A percentile compares a stretch with the other conserved stretches of the same genome.
Evolutionary conservation across 2,329 filamentous ascomycete species (phyloP).

Genomic region (Berkeleyomyces basicola): DNA sequence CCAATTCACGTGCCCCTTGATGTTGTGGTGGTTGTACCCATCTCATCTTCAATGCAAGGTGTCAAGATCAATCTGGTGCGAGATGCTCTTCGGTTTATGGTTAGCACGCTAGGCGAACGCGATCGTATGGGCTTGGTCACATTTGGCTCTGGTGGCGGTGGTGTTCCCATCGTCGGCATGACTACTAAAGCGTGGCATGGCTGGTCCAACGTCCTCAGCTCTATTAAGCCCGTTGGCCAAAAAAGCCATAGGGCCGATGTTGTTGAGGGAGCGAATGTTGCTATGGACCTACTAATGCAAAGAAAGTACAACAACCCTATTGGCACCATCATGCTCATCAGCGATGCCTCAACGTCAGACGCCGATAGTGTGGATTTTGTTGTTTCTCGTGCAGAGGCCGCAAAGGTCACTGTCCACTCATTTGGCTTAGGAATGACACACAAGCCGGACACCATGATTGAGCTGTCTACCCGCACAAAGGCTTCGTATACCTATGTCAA

Average conservation of each 20-base stretch:
- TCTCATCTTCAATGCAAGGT: constrained; percentile 98
- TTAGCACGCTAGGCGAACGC: constrained; percentile 73
- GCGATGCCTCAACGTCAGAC: constrained; percentile 89
- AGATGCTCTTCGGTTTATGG: constrained; percentile 83
- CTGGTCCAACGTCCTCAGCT: constrained; percentile 72
- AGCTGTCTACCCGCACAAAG: constrained; percentile 86
- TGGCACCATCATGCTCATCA: constrained; percentile 89
- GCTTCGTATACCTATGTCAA: constrained; percentile 97
- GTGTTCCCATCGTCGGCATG: constrained; percentile 94
- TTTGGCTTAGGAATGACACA: constrained; percentile 94
- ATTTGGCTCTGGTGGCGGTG: constrained; percentile 85
- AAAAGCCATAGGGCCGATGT: constrained; percentile 95
- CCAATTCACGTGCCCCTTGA: constrained; percentile 81
- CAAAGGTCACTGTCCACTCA: constrained; percentile 92
- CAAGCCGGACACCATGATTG: constrained; percentile 97
- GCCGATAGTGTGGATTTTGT: constrained; percentile 95
- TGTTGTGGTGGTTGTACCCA: constrained; percentile 88
- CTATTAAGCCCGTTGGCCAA: constrained; percentile 84
- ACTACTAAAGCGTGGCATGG: constrained; percentile 87
- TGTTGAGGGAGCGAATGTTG: constrained; percentile 91
- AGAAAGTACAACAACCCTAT: constrained; percentile 90
- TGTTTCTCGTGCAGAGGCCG: constrained; percentile 86
- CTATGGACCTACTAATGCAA: constrained; percentile 97
- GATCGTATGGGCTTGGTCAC: constrained; percentile 96
- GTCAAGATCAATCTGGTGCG: constrained; percentile 90